Evolutionary conservation across 2,329 filamentous ascomycete genomes (phyloP).

Genomic region (Pseudogymnoascus sp.): DNA sequence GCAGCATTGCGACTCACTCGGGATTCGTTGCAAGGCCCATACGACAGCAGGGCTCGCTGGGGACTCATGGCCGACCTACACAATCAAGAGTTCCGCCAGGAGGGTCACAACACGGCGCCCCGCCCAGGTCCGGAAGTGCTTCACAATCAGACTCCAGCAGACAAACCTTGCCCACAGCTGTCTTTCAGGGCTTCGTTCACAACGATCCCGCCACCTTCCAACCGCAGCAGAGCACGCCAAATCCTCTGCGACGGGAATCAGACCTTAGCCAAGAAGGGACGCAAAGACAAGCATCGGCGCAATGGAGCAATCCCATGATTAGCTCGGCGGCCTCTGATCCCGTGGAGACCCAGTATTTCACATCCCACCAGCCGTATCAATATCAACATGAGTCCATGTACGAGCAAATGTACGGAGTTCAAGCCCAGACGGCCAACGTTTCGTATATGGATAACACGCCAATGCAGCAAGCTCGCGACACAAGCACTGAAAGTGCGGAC

Average conservation of each 20-base stretch:
- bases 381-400: neutral
- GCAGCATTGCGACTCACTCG: neutral
- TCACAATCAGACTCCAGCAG: neutral
- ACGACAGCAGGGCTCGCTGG: neutral
- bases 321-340: neutral
- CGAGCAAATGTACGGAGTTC: neutral
- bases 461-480: neutral
- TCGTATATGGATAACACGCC: neutral
- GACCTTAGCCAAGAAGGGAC: neutral
- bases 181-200: slow-evolving; percentile 1
- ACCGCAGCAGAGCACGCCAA: neutral
- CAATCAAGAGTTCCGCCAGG: neutral
- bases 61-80: neutral
- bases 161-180: neutral
- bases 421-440: neutral
- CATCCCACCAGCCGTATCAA: neutral
- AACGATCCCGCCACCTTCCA: neutral
- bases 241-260: neutral
- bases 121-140: neutral
- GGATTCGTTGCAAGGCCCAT: neutral
- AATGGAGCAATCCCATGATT: neutral
- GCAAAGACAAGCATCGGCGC: neutral
- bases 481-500: neutral
- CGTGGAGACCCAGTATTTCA: neutral
- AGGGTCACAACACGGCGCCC: neutral